Conservation (phyloP, 2,329 filamentous ascomycete genomes). For the Aspergillus fumigatus region DNA sequence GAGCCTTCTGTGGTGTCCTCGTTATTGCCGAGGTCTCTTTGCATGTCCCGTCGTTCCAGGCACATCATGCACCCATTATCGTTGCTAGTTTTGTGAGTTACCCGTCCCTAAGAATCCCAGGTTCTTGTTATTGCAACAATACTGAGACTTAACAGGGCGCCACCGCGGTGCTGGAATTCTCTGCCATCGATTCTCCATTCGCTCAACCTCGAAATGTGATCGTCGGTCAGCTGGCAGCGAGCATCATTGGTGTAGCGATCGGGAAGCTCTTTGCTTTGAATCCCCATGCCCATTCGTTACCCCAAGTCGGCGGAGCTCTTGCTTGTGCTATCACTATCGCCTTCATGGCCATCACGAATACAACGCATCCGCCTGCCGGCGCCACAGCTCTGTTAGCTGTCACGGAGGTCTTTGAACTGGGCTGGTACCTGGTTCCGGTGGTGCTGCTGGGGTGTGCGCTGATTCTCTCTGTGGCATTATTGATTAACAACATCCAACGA, state of each 20-base stretch:
- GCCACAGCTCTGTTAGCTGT: conserved; percentile 69
- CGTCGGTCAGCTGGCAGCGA: conserved; percentile 61
- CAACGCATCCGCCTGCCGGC: conserved; percentile 69
- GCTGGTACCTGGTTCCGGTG: conserved; percentile 66
- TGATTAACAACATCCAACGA: conserved; percentile 66
- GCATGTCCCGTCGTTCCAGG: conserved; percentile 51
- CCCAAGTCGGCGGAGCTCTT: conserved; percentile 62
- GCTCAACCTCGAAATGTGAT: conserved; percentile 68
- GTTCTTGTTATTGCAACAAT: neutral
- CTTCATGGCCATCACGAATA: conserved; percentile 66
- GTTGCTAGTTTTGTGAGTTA: conserved; percentile 65
- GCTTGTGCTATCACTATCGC: conserved; percentile 60
- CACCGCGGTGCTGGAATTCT: conserved; percentile 70
- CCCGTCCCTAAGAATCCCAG: neutral
- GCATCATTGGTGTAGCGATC: conserved; percentile 57
- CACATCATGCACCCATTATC: conserved; percentile 55
- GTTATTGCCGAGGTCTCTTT: conserved; percentile 56
- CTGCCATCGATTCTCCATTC: conserved; percentile 66
- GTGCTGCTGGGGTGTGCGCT: conserved; percentile 57
- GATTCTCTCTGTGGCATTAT: conserved; percentile 59
- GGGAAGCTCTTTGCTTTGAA: conserved; percentile 61
- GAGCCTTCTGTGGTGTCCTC: conserved; percentile 58
- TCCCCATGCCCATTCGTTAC: conserved; percentile 46
- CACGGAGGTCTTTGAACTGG: conserved; percentile 49
- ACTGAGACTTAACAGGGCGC: conserved; percentile 53